Evolutionary conservation across 169 alveolate genomes (phyloP), one percentile per base, ranked within the genome.

Genomic region (Perkinsus chesapeaki): DNA sequence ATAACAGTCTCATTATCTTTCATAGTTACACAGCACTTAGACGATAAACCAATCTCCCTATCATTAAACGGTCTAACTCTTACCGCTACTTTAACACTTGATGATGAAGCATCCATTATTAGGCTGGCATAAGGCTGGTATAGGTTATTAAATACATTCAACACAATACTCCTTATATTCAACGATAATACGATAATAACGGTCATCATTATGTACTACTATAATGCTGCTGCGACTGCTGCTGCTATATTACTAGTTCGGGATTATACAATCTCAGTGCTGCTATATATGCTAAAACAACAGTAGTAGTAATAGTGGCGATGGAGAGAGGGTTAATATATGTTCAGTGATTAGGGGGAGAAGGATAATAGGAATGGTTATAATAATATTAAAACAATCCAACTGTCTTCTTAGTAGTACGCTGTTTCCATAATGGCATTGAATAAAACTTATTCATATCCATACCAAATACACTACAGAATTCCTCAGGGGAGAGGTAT

Each of bases 71-170:
- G 99, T 92, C 99, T 95, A 0, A 97, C 98, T 91, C 99, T 95
- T 39, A 97, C 99, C 16, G 98, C 99, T 91, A 97, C 99, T 95
- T 95, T 96, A n/a, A 97, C 98, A 92, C 98, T 96, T 96, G 95
- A 93, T 95, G n/a, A n/a, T n/a, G n/a, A n/a, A n/a, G n/a, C n/a
- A n/a, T 60, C 82, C 82, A 34, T 16, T 34, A 60, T 60, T n/a
- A n/a, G n/a, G n/a, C n/a, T n/a, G n/a, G n/a, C n/a, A n/a, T n/a
- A n/a, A n/a, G n/a, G n/a, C n/a, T n/a, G n/a, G n/a, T n/a, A n/a
- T n/a, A n/a, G n/a, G n/a, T n/a, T n/a, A n/a, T n/a, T n/a, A n/a
- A n/a, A n/a, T n/a, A n/a, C n/a, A n/a, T n/a, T n/a, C n/a, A n/a
- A n/a, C n/a, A n/a, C n/a, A n/a, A n/a, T n/a, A n/a, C n/a, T n/a